A percentile compares a stretch with the other conserved stretches of the same genome.
These are phyloP conservation scores for Teratosphaeria epicoccoides DNA, from an alignment of 2,329 filamentous ascomycete genomes.

Conservation along the genomic window DNA sequence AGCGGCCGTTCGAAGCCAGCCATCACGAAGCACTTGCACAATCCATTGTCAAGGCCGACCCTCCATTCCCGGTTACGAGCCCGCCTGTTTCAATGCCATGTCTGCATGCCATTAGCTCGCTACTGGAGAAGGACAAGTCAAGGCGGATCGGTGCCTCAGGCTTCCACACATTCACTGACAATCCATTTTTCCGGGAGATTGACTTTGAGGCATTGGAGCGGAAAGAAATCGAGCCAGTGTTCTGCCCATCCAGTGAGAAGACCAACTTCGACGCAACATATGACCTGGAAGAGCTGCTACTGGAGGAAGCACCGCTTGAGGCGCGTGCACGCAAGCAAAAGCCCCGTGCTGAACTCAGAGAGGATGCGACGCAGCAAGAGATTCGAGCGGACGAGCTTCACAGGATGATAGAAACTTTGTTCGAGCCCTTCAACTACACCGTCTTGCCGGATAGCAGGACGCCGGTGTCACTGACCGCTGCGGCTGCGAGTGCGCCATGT, in stretches of 20 bases:
- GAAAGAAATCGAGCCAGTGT: conserved; percentile 84
- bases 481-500: conserved; percentile 4
- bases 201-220: conserved; percentile 76
- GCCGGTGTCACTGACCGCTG: conserved; percentile 9
- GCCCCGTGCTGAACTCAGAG: conserved; percentile 79
- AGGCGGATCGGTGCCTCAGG: conserved; percentile 71
- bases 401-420: conserved; percentile 85
- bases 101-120: conserved; percentile 73
- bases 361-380: conserved; percentile 89
- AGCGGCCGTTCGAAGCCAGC: conserved; percentile 88
- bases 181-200: conserved; percentile 79
- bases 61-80: conserved; percentile 83
- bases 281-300: conserved; percentile 81
- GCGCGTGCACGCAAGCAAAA: conserved; percentile 88
- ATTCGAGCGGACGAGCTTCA: conserved; percentile 91
- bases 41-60: conserved; percentile 69
- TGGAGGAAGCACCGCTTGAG: conserved; percentile 92
- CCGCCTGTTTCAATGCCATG: conserved; percentile 83
- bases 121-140: conserved; percentile 69
- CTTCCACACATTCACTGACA: conserved; percentile 75
- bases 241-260: conserved; percentile 89
- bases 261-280: conserved; percentile 99
- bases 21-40: conserved; percentile 70
- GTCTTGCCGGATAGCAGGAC: conserved; percentile 61
- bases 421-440: conserved; percentile 93